phyloP scores from a whole-genome alignment of 371 early-diverging fungal genomes.

The Mucor racemosus region DNA sequence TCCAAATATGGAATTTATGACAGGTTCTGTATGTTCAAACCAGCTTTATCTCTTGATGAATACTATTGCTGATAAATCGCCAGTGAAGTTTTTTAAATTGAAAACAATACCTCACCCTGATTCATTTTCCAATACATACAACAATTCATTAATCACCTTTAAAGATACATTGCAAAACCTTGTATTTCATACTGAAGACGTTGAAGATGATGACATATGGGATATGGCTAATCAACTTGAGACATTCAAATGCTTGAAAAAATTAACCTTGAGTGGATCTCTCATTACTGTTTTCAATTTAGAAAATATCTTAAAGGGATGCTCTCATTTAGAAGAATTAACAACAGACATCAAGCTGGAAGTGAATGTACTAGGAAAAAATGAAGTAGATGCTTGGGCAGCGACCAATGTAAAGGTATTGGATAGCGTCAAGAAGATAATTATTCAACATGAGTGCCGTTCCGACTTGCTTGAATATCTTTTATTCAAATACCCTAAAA shows the following conservation, averaged over 20 bases:
- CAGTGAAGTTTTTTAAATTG: neutral
- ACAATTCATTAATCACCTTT: neutral
- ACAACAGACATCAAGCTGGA: neutral
- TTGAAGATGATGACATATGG: neutral
- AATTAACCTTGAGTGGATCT: neutral
- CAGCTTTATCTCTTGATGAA: neutral
- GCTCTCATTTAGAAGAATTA: neutral
- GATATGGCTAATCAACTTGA: neutral
- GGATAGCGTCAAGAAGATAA: neutral
- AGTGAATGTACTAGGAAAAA: neutral
- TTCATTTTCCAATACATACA: neutral
- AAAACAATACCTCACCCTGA: neutral
- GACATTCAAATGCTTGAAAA: neutral
- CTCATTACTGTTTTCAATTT: neutral
- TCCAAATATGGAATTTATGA: neutral
- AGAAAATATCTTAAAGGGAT: neutral
- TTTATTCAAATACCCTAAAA: neutral
- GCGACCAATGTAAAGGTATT: neutral
- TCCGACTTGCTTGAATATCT: neutral
- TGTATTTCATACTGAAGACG: neutral
- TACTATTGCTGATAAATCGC: neutral
- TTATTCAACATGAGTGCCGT: neutral
- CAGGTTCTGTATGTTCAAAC: neutral
- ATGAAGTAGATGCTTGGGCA: neutral
- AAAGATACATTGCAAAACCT: neutral